A percentile compares a stretch with the other conserved stretches of the same genome.
These are phyloP conservation scores for Suillus subalutaceus DNA, from an alignment of 768 basidiomycete species.

Conservation along the genomic window DNA sequence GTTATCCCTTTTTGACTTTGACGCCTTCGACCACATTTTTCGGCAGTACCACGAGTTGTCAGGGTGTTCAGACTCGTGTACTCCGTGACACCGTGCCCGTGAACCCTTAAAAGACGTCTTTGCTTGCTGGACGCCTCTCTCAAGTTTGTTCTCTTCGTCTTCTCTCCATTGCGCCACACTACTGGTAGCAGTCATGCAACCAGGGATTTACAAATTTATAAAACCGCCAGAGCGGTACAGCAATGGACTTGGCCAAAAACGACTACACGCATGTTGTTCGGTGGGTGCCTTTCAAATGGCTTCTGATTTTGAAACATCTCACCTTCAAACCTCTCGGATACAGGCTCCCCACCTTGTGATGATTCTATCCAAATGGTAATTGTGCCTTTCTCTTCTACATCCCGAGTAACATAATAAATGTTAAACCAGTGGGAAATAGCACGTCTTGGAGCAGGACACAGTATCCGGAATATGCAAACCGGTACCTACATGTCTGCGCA, in stretches of 20 bases:
- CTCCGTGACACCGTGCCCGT: too few relatives aligned
- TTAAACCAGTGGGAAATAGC: slow-evolving; percentile 30
- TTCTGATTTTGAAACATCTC: background rate
- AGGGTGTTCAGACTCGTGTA: background rate
- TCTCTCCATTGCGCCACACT: background rate
- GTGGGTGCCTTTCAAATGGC: slow-evolving; percentile 17
- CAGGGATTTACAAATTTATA: slow-evolving; percentile 33
- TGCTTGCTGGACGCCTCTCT: background rate
- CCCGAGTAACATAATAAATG: background rate
- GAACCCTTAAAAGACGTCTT: background rate
- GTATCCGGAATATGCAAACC: slow-evolving; percentile 33
- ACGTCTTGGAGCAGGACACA: slow-evolving; percentile 31
- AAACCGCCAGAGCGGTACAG: slow-evolving; percentile 37
- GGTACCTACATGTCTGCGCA: slow-evolving; percentile 33
- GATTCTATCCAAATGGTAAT: slow-evolving; percentile 31
- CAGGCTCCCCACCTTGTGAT: slow-evolving; percentile 35
- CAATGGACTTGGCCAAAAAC: slow-evolving; percentile 31
- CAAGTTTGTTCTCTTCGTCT: background rate
- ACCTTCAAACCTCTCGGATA: background rate
- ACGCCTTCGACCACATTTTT: background rate
- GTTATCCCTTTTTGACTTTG: background rate
- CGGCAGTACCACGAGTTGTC: background rate
- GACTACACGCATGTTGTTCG: slow-evolving; percentile 19
- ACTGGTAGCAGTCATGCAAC: slow-evolving; percentile 23
- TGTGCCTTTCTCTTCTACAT: background rate